phyloP scores from a whole-genome alignment of 768 basidiomycete species.

The Xerocomus brunneocitrinus region DNA sequence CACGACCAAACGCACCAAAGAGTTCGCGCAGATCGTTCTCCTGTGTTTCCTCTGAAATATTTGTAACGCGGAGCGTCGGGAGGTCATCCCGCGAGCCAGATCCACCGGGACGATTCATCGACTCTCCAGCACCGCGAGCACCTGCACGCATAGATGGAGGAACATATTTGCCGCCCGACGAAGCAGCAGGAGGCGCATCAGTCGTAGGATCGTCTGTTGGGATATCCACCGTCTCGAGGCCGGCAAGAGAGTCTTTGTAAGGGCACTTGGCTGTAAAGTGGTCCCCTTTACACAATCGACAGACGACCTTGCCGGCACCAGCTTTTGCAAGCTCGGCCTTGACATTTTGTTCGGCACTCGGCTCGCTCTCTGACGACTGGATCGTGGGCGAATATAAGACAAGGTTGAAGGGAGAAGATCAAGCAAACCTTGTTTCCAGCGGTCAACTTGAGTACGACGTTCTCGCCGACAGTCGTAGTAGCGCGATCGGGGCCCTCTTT shows the following conservation, averaged over 20 bases:
- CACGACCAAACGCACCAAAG: slow-evolving; percentile 80
- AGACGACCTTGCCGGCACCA: slow-evolving; percentile 84
- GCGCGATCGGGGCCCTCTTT: slow-evolving; percentile 86
- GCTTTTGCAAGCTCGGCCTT: slow-evolving; percentile 66
- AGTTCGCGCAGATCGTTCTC: slow-evolving; percentile 92
- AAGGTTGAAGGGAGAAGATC: not conserved
- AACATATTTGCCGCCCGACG: slow-evolving; percentile 79
- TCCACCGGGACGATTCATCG: slow-evolving; percentile 50
- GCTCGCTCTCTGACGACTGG: slow-evolving; percentile 64
- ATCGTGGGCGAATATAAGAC: not conserved
- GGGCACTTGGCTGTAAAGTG: slow-evolving; percentile 99
- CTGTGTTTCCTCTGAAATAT: slow-evolving; percentile 91
- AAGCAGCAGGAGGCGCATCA: slow-evolving; percentile 25
- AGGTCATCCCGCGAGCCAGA: slow-evolving; percentile 76
- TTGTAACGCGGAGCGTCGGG: slow-evolving; percentile 95
- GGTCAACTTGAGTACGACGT: slow-evolving; percentile 56
- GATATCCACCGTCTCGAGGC: slow-evolving; percentile 54
- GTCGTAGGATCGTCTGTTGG: slow-evolving; percentile 36
- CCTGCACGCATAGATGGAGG: slow-evolving; percentile 86
- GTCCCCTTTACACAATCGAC: slow-evolving; percentile 92
- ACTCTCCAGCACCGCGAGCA: slow-evolving; percentile 67
- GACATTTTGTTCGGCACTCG: slow-evolving; percentile 56
- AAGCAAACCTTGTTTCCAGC: slow-evolving; percentile 55
- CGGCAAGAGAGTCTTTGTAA: slow-evolving; percentile 89
- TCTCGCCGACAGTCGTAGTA: slow-evolving; percentile 88